Base-by-base conservation (phyloP, 1,284 basidiomycete species). In the Golubevia sp. region DNA sequence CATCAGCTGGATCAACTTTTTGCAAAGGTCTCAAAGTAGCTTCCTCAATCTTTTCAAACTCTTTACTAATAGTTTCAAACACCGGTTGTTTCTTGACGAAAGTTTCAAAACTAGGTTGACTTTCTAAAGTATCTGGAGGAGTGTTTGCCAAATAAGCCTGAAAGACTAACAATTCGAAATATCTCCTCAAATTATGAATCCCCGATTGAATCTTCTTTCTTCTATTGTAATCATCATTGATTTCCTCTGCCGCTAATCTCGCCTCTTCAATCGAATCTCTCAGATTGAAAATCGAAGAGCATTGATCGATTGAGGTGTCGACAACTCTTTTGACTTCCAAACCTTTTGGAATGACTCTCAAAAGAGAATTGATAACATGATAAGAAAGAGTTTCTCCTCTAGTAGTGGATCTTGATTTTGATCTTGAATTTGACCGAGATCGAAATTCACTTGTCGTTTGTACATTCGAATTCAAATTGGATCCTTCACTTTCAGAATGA, bases 321-420 rank as follows among this genome's bases (percentile, higher is more conserved):
- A 99, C 95, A 2, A 88, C 87, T 48, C 76, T 88, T 85, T 98
- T 99, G 26, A 97, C 92, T 23, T 89, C 88, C 11, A 92, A 88
- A 0, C 97, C 96, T 76, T 91, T 91, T 53, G 93, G 89, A 58
- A 98, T 90, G n/a, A 98, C 94, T 25, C 97, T 90, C 25, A 99
- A 87, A 18, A 97, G 84, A 63, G 86, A 86, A 80, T 89, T 89
- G 81, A 88, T 88, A 85, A 88, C 92, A 90, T 97, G 87, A 80
- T 71, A 84, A 58, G 66, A 71, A 48, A 78, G 67, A 34, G 49
- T 27, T 24, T 27, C 54, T 34, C 11, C 11, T 34, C 30, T 34
- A 5, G 30, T 11, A 3, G 4, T 34, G 4, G 4, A 3, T 11
- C 11, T 34, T 34, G 4, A 3, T 5, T 34, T 34, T 34, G 4